Base-by-base conservation (phyloP, 2,329 filamentous ascomycete species). In the Paraphaeosphaeria minitans region DNA sequence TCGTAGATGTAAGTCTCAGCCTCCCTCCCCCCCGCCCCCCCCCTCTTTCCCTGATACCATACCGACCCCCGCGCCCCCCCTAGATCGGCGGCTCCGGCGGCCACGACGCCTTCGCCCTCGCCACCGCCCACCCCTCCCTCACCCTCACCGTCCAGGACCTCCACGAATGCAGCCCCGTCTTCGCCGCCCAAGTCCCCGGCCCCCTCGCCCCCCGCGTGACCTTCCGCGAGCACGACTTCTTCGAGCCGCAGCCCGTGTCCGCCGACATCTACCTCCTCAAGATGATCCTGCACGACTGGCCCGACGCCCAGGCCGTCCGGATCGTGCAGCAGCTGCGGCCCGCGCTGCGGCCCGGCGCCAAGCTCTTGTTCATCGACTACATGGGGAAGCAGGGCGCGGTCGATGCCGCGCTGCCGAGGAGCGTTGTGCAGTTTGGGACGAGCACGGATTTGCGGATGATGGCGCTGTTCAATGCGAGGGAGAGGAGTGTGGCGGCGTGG, bases 221-320 rank as follows among this genome's bases (percentile, higher is more conserved):
- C 7, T 79, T 79, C 59, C 75, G 79, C 60, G 75, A 76, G 3
- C 85, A 89, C 67, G 82, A 87, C 65, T 86, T 89, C 68, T 86
- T 87, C 69, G 77, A 78, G 6, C 79, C 82, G 52, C 86, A 89
- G 70, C 79, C 81, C 0, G 77, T 84, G 14, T 75, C 81, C 49
- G 86, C 72, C n/a, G 71, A 73, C 55, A 68, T 87, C 19, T 88
- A 87, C 74, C 64, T 84, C 64, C 82, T 87, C 71, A 82, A 84
- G 49, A 83, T 82, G 79, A 86, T 88, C 61, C 72, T 89, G 8
- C 85, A 89, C 69, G 86, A 88, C 74, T 86, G 85, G 76, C 82
- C 84, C 0, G 85, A 85, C 14, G 79, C 80, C 84, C 67, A 74
- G 39, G 65, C 65, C 1, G 57, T 73, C 21, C 58, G 62, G 4